Percentiles rank a stretch among this genome's conserved stretches.
phyloP scores from a whole-genome alignment of 2,329 filamentous ascomycete species.

The Fusarium praegraminearum region DNA sequence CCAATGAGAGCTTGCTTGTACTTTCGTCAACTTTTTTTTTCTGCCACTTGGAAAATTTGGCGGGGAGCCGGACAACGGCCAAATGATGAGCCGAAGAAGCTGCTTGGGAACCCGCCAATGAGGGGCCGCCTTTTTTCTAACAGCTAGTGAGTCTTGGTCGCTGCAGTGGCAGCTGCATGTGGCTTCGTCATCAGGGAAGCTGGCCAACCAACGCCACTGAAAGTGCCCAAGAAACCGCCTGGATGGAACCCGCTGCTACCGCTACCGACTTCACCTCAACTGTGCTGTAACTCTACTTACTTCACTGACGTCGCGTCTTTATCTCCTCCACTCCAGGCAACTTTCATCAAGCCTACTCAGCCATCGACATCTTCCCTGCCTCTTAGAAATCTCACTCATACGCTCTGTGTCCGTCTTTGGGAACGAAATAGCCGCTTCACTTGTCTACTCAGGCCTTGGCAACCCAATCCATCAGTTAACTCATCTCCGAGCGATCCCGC shows the following conservation, averaged over 20 bases:
- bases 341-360: constrained; percentile 20
- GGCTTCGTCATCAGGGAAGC: constrained; percentile 46
- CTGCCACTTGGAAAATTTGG: constrained; percentile 50
- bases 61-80: constrained; percentile 42
- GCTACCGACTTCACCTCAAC: constrained; percentile 19
- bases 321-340: constrained; percentile 40
- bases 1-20: constrained; percentile 34
- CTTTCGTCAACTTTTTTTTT: constrained; percentile 48
- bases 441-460: constrained; percentile 8
- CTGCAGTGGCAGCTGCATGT: constrained; percentile 17
- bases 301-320: constrained; percentile 41
- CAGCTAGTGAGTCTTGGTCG: constrained; percentile 4
- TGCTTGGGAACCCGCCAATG: constrained; percentile 16
- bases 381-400: constrained; percentile 4
- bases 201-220: constrained; percentile 46
- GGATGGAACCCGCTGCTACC: constrained; percentile 25
- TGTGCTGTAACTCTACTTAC: constrained; percentile 27
- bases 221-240: constrained; percentile 24
- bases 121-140: background rate
- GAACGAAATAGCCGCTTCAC: constrained; percentile 6
- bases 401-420: constrained; percentile 18
- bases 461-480: constrained; percentile 7
- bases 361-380: constrained; percentile 7
- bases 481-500: constrained; percentile 37
- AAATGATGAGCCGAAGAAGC: constrained; percentile 12